Base-by-base conservation (phyloP, 2,329 filamentous ascomycete species). In the Calonectria montana region DNA sequence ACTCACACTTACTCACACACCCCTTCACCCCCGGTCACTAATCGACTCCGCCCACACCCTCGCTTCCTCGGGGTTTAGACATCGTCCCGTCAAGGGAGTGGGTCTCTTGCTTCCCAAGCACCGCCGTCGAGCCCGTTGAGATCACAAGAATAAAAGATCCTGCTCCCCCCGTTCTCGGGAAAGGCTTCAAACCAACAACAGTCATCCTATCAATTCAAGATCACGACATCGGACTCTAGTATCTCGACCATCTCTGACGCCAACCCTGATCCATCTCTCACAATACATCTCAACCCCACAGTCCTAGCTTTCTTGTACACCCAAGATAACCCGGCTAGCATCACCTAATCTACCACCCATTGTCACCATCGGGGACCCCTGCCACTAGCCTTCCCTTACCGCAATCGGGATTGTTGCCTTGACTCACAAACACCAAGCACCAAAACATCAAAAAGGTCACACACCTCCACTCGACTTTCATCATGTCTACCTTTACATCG, bases 321-420 rank as follows among this genome's bases (percentile, higher is more conserved):
- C 53, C 57, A 63, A 65, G 69, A 67, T 63, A 57, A 70, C 71
- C 70, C 45, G 72, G 69, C 78, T 79, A 79, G 74, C 62, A 79
- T 77, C 77, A 80, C 78, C 78, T 73, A 80, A 80, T 80, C 72
- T 69, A 69, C 76, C 73, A 77, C 74, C 77, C 76, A 73, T 72
- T 80, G 69, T 76, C 79, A 81, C 76, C 79, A 79, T 75, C 75
- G 74, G 73, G 72, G 75, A 77, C 75, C 79, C 81, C 80, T 79
- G 77, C 78, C 74, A 71, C 75, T 79, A 79, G 75, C 53, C 65
- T 75, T 73, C 72, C 73, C 73, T 77, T 77, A 73, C 78, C 78
- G 78, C 76, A 78, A 79, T 77, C 78, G 78, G 78, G 77, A 77
- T 78, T 50, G 77, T 68, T 79, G 76, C 78, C 78, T 79, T 76